Conservation (phyloP, 163 green algal species). For the Scenedesmus sp. region DNA sequence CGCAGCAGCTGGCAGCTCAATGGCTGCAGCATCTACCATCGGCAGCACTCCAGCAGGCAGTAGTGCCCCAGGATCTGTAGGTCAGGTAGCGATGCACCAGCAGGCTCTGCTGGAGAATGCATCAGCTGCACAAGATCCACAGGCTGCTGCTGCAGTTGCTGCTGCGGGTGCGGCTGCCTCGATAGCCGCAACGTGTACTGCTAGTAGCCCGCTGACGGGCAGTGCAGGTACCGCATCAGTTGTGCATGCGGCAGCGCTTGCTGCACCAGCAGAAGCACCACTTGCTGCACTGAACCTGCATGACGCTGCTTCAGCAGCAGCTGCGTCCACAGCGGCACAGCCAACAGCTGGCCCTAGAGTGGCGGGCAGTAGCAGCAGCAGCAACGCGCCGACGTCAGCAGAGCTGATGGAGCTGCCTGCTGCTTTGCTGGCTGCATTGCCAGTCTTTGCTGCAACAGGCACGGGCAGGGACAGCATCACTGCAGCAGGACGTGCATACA, state of each 20-base stretch:
- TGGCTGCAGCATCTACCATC: background rate
- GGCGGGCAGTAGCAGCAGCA: background rate
- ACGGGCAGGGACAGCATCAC: background rate
- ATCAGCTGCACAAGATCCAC: background rate
- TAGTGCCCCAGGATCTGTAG: background rate
- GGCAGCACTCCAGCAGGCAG: background rate
- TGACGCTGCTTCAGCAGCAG: background rate
- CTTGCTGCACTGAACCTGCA: background rate
- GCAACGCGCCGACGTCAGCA: background rate
- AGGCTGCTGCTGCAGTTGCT: background rate
- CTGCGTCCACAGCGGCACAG: background rate
- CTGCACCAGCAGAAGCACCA: background rate
- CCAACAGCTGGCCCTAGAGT: background rate
- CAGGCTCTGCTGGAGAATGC: background rate
- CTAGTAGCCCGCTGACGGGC: background rate
- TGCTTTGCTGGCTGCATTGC: background rate
- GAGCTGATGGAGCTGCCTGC: background rate
- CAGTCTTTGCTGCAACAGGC: background rate
- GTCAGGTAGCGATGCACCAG: background rate
- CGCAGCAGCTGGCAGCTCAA: background rate
- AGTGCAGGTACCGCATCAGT: background rate
- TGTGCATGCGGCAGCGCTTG: background rate
- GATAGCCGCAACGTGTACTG: background rate
- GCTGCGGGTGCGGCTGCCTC: background rate
- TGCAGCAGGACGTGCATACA: background rate